A percentile compares a stretch with the other conserved stretches of the same genome.
Conservation (phyloP, 257 asterid species). For the Leptodermis oblonga region DNA sequence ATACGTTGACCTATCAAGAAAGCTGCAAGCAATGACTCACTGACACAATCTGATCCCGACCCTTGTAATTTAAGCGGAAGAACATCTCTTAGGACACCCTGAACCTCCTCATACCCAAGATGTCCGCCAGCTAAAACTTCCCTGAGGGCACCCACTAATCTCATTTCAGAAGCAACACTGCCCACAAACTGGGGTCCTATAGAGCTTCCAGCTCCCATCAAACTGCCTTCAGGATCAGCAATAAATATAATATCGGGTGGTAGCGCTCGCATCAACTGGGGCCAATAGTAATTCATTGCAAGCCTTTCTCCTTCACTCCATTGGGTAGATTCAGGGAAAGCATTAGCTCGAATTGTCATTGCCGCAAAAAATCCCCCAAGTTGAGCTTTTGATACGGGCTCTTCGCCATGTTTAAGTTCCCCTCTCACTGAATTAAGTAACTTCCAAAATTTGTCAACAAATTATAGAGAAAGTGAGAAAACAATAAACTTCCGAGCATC, state of each 20-base stretch:
- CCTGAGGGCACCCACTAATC: conserved; percentile 93
- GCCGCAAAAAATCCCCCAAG: conserved; percentile 93
- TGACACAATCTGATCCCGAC: conserved; percentile 34
- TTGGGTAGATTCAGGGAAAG: conserved; percentile 87
- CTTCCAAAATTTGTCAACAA: neutral
- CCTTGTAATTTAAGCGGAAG: conserved; percentile 53
- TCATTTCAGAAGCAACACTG: conserved; percentile 77
- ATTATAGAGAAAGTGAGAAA: neutral
- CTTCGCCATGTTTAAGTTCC: conserved; percentile 71
- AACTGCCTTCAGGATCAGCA: conserved; percentile 92
- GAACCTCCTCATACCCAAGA: conserved; percentile 95
- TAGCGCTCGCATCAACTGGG: conserved; percentile 60
- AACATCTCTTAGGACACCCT: conserved; percentile 79
- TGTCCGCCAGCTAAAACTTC: conserved; percentile 98
- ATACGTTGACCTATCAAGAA: conserved; percentile 87
- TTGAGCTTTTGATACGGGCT: conserved; percentile 73
- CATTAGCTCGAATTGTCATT: conserved; percentile 89
- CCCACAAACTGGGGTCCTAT: conserved; percentile 78
- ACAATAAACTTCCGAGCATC: neutral
- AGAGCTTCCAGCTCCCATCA: conserved; percentile 76
- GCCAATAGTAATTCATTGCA: conserved; percentile 87
- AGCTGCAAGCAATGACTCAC: conserved; percentile 74
- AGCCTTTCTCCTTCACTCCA: conserved; percentile 97
- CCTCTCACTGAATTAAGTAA: conserved; percentile 51
- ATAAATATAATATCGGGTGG: conserved; percentile 75